Conservation (phyloP, 352 stramenopile genomes). For the Plasmopara halstedii region DNA sequence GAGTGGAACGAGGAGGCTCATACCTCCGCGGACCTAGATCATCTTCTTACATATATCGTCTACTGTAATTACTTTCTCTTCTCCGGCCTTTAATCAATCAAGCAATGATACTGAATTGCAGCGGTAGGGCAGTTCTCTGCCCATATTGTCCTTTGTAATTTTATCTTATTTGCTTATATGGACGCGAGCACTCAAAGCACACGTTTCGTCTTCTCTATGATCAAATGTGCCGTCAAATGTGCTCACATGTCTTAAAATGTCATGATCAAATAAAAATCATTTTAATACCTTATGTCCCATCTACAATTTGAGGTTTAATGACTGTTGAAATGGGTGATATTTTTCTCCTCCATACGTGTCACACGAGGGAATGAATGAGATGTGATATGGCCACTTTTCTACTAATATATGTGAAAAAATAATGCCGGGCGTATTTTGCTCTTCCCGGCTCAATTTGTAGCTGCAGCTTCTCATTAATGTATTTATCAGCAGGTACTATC, state of each 20-base stretch:
- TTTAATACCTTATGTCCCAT: no score
- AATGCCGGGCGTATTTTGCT: background rate
- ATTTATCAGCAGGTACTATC: no score
- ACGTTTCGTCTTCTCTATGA: constrained; percentile 66
- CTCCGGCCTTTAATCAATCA: background rate
- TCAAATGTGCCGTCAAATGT: constrained; percentile 84
- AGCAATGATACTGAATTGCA: constrained; percentile 82
- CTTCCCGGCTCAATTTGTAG: no score
- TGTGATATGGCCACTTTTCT: no score
- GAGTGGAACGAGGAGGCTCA: constrained; percentile 48
- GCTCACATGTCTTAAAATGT: constrained; percentile 33
- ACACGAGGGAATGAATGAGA: background rate
- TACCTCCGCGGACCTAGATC: constrained; percentile 54
- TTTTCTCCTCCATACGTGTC: background rate
- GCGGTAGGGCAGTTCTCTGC: constrained; percentile 23
- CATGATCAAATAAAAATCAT: background rate
- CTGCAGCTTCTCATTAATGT: background rate
- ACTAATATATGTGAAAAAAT: no score
- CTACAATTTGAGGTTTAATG: no score
- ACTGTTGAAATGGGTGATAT: no score
- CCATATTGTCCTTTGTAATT: constrained; percentile 50
- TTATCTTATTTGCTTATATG: constrained; percentile 77
- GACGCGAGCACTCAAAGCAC: constrained; percentile 83
- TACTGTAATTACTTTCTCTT: background rate
- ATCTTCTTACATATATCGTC: constrained; percentile 56